A percentile compares a stretch with the other conserved stretches of the same genome.
Conservation (phyloP, 352 stramenopile species). For the Thalassiosira mediterranea region DNA sequence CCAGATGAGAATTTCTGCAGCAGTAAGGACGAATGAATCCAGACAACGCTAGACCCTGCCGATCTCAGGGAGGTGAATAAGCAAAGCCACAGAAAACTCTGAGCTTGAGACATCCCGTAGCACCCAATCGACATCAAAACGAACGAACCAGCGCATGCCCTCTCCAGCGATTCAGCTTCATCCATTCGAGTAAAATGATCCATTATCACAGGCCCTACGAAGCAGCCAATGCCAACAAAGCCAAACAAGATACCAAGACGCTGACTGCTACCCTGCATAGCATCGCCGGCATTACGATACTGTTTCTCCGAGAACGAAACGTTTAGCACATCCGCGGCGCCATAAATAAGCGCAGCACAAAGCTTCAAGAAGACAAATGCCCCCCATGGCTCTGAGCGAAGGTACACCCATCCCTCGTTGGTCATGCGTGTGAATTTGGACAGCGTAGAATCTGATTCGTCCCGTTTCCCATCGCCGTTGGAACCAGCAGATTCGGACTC, state of each 20-base stretch:
- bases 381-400: conserved; percentile 49
- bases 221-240: conserved; percentile 65
- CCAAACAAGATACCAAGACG: conserved; percentile 57
- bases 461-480: not conserved
- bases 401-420: conserved; percentile 42
- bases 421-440: conserved; percentile 29
- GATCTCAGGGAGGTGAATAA: conserved; percentile 53
- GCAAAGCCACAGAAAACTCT: conserved; percentile 55
- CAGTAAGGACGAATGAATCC: conserved; percentile 67
- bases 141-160: conserved; percentile 58
- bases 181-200: conserved; percentile 61
- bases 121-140: conserved; percentile 47
- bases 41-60: conserved; percentile 58
- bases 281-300: not conserved
- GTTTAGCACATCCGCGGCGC: conserved; percentile 67
- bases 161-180: conserved; percentile 49
- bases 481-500: not conserved
- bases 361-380: conserved; percentile 64
- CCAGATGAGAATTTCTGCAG: conserved; percentile 59
- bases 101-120: conserved; percentile 31
- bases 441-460: conserved; percentile 5
- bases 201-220: conserved; percentile 59
- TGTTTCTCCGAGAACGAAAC: conserved; percentile 58
- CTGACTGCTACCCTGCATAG: conserved; percentile 27
- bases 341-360: conserved; percentile 48